Conservation (phyloP, 805 yeast species). For the Yarrowia sp. region DNA sequence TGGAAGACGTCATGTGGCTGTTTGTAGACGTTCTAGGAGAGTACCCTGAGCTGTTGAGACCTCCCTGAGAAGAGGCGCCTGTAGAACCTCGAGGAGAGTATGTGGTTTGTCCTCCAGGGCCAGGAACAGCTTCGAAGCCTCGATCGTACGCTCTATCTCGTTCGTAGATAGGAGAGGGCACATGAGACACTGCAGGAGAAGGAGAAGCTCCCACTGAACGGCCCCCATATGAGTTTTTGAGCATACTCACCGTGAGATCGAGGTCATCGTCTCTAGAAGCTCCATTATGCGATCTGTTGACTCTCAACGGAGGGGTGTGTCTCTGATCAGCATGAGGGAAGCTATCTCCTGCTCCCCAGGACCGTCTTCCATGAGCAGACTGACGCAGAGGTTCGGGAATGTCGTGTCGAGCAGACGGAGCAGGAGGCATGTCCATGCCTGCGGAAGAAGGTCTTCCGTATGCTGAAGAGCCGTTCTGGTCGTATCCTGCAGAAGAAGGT, state of each 20-base stretch:
- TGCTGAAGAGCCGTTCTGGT: neutral
- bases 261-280: slow-evolving; percentile 2
- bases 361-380: slow-evolving; percentile 17
- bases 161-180: neutral
- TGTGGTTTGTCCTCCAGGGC: slow-evolving; percentile 9
- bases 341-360: slow-evolving; percentile 36
- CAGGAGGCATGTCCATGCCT: slow-evolving; percentile 1
- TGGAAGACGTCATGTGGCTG: slow-evolving; percentile 27
- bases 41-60: slow-evolving; percentile 27
- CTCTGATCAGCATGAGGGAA: neutral
- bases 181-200: too few species aligned
- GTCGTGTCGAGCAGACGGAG: slow-evolving; percentile 2
- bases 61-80: slow-evolving; percentile 5
- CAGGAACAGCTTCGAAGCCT: slow-evolving; percentile 14
- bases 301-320: neutral
- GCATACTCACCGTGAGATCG: slow-evolving; percentile 25
- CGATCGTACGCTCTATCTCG: slow-evolving; percentile 31
- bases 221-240: slow-evolving; percentile 31
- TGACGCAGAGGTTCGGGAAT: slow-evolving; percentile 25
- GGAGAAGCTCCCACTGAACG: slow-evolving; percentile 11
- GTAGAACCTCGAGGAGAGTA: slow-evolving; percentile 35
- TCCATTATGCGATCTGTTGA: slow-evolving; percentile 2
- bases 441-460: slow-evolving; percentile 18
- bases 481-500: slow-evolving; percentile 19
- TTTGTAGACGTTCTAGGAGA: slow-evolving; percentile 19